phyloP scores from a whole-genome alignment of 2,329 filamentous ascomycete species.

The Sporothrix schenckii region DNA sequence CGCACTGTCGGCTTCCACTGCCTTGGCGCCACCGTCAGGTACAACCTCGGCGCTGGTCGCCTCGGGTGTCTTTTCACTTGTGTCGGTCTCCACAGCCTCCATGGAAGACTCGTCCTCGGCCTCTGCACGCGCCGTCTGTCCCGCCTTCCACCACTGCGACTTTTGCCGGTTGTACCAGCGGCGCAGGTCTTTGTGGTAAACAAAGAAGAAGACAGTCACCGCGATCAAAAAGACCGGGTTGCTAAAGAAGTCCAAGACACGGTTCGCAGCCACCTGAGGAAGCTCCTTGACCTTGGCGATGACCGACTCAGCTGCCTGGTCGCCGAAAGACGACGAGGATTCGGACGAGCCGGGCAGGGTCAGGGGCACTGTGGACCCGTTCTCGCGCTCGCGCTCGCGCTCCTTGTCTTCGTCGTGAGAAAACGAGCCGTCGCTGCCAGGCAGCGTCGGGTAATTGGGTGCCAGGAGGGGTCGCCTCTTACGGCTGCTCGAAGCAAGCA shows the following conservation, averaged over 20 bases:
- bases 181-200: constrained; percentile 42
- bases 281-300: constrained; percentile 56
- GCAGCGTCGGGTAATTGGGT: constrained; percentile 30
- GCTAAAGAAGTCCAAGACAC: constrained; percentile 57
- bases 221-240: constrained; percentile 58
- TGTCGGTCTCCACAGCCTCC: not conserved
- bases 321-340: constrained; percentile 42
- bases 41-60: too few species aligned
- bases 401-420: not conserved
- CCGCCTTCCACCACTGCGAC: constrained; percentile 23
- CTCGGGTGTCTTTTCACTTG: not conserved
- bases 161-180: constrained; percentile 36
- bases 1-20: not conserved
- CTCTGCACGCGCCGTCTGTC: not conserved
- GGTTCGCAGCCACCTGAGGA: constrained; percentile 54
- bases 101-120: not conserved
- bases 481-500: constrained; percentile 45
- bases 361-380: constrained; percentile 21
- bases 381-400: constrained; percentile 5
- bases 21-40: not conserved
- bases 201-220: constrained; percentile 50
- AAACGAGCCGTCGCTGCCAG: constrained; percentile 24
- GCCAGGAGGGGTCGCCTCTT: not conserved
- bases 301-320: constrained; percentile 41
- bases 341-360: constrained; percentile 33